These are phyloP conservation scores for Blastocystis hominis DNA, from an alignment of 352 stramenopile species.

Conservation along the genomic window DNA sequence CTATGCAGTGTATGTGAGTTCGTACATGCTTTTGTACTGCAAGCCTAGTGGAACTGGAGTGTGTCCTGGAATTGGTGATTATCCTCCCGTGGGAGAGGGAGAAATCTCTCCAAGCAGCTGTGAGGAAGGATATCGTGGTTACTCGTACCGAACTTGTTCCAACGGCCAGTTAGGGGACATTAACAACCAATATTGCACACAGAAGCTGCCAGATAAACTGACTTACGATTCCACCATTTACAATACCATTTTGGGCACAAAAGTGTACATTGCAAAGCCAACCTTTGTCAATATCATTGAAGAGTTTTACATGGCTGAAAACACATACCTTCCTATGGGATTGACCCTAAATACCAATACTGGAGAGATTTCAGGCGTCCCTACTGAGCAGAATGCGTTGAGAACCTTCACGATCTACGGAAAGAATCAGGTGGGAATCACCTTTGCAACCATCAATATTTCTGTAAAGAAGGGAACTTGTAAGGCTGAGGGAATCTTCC, in stretches of 20 bases:
- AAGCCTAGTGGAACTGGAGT: background rate
- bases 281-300: slow-evolving; percentile 8
- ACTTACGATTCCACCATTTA: background rate
- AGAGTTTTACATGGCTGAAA: background rate
- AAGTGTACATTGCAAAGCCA: background rate
- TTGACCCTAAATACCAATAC: background rate
- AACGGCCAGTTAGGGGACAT: background rate
- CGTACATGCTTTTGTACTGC: background rate
- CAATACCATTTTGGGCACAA: background rate
- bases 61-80: background rate
- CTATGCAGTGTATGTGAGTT: no score
- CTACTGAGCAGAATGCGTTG: background rate
- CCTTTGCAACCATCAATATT: slow-evolving; percentile 4
- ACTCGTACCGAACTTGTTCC: background rate
- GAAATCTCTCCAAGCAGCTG: background rate
- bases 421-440: background rate
- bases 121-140: background rate
- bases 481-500: background rate
- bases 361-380: background rate
- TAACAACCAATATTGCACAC: background rate
- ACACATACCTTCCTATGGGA: background rate
- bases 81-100: slow-evolving; percentile 19
- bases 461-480: background rate
- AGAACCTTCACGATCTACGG: slow-evolving; percentile 12
- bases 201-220: background rate